These are phyloP conservation scores for Solanum hybrid DNA, from an alignment of 305 asterid genomes.

Conservation along the genomic window DNA sequence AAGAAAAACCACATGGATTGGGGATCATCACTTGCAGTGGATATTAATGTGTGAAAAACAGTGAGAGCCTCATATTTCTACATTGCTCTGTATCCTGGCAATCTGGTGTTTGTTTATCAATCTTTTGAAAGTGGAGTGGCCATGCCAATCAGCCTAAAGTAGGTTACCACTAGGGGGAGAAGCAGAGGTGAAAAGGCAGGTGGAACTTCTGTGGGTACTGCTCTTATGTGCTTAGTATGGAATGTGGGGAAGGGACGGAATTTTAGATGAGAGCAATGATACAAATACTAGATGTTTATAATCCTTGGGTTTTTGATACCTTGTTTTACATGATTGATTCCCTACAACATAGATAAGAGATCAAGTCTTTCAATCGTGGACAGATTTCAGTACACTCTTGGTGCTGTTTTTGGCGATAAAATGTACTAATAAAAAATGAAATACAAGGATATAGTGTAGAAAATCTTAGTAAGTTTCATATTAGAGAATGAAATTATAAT, in stretches of 20 bases:
- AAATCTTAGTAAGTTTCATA: neutral
- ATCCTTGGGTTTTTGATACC: neutral
- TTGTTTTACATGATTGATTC: neutral
- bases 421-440: neutral
- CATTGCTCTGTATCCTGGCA: neutral
- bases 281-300: neutral
- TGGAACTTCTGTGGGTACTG: neutral
- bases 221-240: neutral
- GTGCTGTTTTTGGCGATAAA: neutral
- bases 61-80: neutral
- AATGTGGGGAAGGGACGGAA: neutral
- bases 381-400: neutral
- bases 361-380: neutral
- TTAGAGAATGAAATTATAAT: neutral
- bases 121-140: neutral
- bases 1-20: neutral
- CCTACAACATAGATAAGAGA: neutral
- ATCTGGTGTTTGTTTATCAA: neutral
- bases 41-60: neutral
- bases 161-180: neutral
- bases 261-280: neutral
- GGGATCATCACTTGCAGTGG: neutral
- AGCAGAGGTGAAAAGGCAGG: neutral
- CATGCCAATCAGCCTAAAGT: neutral
- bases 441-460: neutral